These are phyloP conservation scores for Phialophora verrucosa DNA, from an alignment of 2,329 filamentous ascomycete genomes.

Conservation along the genomic window DNA sequence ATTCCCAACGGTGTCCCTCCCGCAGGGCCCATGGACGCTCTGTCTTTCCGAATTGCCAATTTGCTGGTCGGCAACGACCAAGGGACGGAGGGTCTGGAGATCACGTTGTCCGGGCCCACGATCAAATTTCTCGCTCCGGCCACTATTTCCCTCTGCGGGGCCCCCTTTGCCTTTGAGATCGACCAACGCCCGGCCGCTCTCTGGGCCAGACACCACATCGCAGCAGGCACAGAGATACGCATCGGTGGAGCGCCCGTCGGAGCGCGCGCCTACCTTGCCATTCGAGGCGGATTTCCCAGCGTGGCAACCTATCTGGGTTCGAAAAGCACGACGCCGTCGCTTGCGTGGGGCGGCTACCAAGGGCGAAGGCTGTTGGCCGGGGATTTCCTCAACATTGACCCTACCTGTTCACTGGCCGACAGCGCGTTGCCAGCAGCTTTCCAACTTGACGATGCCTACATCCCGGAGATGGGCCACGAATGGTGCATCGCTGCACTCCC, in stretches of 20 bases:
- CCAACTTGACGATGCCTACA: not conserved
- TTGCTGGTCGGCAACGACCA: conserved; percentile 62
- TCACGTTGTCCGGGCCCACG: conserved; percentile 64
- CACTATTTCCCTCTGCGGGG: conserved; percentile 63
- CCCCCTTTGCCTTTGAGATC: conserved; percentile 50
- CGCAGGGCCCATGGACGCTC: conserved; percentile 64
- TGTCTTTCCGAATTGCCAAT: conserved; percentile 63
- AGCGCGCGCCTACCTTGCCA: conserved; percentile 49
- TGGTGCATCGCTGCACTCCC: not conserved
- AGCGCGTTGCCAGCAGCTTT: no score
- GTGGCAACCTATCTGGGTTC: conserved; percentile 60
- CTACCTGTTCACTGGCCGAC: not conserved
- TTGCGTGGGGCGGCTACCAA: conserved; percentile 63
- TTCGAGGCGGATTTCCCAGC: conserved; percentile 8
- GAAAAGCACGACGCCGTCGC: conserved; percentile 63
- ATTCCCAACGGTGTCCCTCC: conserved; percentile 64
- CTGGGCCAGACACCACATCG: conserved; percentile 38
- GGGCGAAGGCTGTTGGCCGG: conserved; percentile 42
- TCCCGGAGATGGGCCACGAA: no score
- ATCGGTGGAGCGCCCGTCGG: conserved; percentile 56
- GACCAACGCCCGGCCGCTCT: no score
- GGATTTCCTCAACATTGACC: conserved; percentile 11
- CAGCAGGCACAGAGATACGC: conserved; percentile 58
- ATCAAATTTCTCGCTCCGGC: conserved; percentile 60
- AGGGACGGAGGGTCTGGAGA: conserved; percentile 61